Conservation (phyloP, 306 rosid genomes). For the Luffa aegyptiaca region DNA sequence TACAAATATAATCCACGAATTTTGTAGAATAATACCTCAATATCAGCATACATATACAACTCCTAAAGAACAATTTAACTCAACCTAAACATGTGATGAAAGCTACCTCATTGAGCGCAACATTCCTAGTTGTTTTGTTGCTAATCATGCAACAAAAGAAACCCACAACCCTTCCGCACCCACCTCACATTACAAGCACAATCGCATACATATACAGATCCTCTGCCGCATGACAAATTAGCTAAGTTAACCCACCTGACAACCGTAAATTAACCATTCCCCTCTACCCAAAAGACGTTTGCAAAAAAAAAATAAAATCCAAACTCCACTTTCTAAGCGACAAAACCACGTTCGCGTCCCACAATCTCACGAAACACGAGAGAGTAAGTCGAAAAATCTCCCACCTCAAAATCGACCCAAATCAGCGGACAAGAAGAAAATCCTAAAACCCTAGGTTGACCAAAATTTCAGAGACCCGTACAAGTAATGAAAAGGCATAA, state of each 20-base stretch:
- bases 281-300: background rate
- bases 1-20: background rate
- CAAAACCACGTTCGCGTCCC: background rate
- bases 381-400: background rate
- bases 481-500: background rate
- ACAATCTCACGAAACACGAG: background rate
- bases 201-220: background rate
- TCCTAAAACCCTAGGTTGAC: constrained; percentile 24
- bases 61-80: no score
- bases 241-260: background rate
- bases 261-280: background rate
- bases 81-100: no score
- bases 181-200: background rate
- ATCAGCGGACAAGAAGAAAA: constrained; percentile 1
- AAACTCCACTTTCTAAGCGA: background rate
- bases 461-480: background rate
- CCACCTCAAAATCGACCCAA: background rate
- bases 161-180: background rate
- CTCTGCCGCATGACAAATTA: background rate
- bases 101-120: no score
- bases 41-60: background rate
- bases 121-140: no score
- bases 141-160: no score
- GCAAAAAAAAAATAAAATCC: background rate
- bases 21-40: background rate